Evolutionary conservation across 345 rosid species (phyloP).

Genomic region (Aurinia saxatilis): DNA sequence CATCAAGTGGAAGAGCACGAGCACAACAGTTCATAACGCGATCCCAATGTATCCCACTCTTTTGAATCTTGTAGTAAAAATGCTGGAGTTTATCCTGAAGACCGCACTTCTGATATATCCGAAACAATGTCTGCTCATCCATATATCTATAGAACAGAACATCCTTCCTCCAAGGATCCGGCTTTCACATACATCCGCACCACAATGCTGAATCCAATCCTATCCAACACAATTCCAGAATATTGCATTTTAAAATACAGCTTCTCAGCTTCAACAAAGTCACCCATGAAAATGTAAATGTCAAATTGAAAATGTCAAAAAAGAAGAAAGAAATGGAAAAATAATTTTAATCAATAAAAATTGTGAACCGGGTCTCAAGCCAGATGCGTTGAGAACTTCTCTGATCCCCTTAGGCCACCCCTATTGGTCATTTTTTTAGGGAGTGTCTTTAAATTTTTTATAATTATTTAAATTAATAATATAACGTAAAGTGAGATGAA

Average conservation of each 20-base stretch:
- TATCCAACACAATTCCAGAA: constrained; percentile 54
- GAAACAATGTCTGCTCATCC: constrained; percentile 58
- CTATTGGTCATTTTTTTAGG: too few species aligned
- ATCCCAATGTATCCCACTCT: constrained; percentile 68
- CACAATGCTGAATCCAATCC: constrained; percentile 66
- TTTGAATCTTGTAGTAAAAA: constrained; percentile 50
- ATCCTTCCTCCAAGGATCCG: constrained; percentile 65
- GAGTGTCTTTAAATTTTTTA: too few species aligned
- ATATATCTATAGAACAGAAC: constrained; percentile 59
- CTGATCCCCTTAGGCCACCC: too few species aligned
- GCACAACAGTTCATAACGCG: constrained; percentile 87
- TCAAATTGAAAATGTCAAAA: too few species aligned
- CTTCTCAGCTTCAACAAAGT: constrained; percentile 52
- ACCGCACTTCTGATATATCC: constrained; percentile 66
- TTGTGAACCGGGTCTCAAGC: too few species aligned
- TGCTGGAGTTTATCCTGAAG: constrained; percentile 46
- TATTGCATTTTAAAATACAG: constrained; percentile 58
- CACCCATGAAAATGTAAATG: constrained; percentile 46
- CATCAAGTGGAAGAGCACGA: constrained; percentile 67
- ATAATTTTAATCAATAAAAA: too few species aligned
- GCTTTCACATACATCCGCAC: constrained; percentile 79
- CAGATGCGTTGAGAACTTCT: too few species aligned
- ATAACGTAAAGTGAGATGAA: too few species aligned
- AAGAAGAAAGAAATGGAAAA: too few species aligned
- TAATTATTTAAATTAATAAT: too few species aligned